Percentiles rank a stretch among this genome's conserved stretches.
phyloP scores from a whole-genome alignment of 1,139 yeast species.

The Entelexis paramagnoliae region DNA sequence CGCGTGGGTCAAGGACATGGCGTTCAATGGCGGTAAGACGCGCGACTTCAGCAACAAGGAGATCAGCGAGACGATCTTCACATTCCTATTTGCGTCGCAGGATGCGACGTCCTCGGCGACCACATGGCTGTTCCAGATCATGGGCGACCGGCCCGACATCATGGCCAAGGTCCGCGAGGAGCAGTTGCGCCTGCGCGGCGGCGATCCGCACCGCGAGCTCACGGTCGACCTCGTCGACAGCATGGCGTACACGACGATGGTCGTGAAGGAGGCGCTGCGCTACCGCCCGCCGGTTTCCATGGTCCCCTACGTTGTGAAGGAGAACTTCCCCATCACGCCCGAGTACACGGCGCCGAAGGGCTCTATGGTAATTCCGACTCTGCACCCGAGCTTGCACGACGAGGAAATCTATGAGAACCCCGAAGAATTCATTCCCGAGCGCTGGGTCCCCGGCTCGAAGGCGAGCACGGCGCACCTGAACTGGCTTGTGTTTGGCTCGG shows the following conservation, averaged over 20 bases:
- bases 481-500: slow-evolving; percentile 95
- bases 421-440: slow-evolving; percentile 86
- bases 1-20: slow-evolving; percentile 84
- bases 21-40: slow-evolving; percentile 49
- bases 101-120: slow-evolving; percentile 98
- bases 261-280: slow-evolving; percentile 83
- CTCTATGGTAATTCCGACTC: slow-evolving; percentile 88
- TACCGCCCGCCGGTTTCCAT: slow-evolving; percentile 94
- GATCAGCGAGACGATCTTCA: slow-evolving; percentile 90
- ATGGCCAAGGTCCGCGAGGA: slow-evolving; percentile 77
- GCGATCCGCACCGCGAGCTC: slow-evolving; percentile 55
- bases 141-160: slow-evolving; percentile 91
- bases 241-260: slow-evolving; percentile 82
- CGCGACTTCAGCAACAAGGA: slow-evolving; percentile 84
- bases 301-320: slow-evolving; percentile 93
- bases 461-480: slow-evolving; percentile 62
- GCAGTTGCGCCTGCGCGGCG: slow-evolving; percentile 71
- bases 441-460: slow-evolving; percentile 67
- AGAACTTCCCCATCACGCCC: slow-evolving; percentile 70
- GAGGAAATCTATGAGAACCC: slow-evolving; percentile 94
- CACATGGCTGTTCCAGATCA: slow-evolving; percentile 94
- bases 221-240: slow-evolving; percentile 63
- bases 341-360: slow-evolving; percentile 92
- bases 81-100: slow-evolving; percentile 93
- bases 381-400: slow-evolving; percentile 92